Evolutionary conservation across 1,284 basidiomycete genomes (phyloP).

Genomic region (Sporisorium reilianum): DNA sequence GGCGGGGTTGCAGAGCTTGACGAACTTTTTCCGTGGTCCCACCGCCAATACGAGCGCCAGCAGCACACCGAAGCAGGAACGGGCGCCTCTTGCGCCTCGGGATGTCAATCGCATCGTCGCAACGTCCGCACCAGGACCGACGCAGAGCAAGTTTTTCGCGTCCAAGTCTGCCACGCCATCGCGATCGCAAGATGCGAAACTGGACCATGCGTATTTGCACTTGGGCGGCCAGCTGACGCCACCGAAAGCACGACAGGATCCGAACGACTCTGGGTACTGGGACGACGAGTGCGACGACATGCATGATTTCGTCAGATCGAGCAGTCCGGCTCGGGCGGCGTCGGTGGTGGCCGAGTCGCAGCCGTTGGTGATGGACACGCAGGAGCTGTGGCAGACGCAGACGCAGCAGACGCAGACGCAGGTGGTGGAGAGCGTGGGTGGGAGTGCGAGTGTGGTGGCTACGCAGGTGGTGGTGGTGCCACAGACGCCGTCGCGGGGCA

Average conservation of each 20-base stretch:
- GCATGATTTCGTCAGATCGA: conserved; percentile 41
- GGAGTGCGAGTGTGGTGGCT: conserved; percentile 6
- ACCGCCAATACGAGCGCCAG: not conserved
- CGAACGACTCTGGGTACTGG: conserved; percentile 42
- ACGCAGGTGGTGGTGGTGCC: conserved; percentile 40
- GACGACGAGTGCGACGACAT: conserved; percentile 46
- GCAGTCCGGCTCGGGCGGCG: conserved; percentile 22
- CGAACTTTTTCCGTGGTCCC: conserved; percentile 31
- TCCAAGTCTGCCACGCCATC: not conserved
- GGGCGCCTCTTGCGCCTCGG: conserved; percentile 18
- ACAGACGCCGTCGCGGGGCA: conserved; percentile 30
- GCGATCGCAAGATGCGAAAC: conserved; percentile 2
- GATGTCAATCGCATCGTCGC: conserved; percentile 22
- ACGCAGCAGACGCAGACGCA: conserved; percentile 4
- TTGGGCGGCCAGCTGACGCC: conserved; percentile 38
- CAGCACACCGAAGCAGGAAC: conserved; percentile 7
- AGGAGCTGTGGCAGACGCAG: conserved; percentile 27
- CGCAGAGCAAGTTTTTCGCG: conserved; percentile 42
- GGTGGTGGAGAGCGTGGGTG: not conserved
- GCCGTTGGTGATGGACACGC: conserved; percentile 35
- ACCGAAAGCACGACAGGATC: conserved; percentile 15
- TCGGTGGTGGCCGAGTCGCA: conserved; percentile 24
- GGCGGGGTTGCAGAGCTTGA: conserved; percentile 44
- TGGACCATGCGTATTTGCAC: conserved; percentile 38
- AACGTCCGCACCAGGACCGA: not conserved